These are phyloP conservation scores for Rosa multiflora DNA, from an alignment of 306 rosid species.

Conservation along the genomic window DNA sequence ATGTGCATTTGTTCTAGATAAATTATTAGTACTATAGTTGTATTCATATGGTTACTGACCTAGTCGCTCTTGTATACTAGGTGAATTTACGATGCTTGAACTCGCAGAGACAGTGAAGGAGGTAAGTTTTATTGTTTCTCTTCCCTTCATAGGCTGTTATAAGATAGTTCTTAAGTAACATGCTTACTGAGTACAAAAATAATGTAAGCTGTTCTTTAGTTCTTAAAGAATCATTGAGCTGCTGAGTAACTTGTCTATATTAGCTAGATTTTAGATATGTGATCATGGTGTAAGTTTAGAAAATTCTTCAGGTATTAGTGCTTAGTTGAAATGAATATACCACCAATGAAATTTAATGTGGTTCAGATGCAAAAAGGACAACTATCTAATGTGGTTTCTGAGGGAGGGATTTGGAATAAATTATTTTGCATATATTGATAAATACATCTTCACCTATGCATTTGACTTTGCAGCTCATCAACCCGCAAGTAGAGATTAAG, in stretches of 20 bases:
- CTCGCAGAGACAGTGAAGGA: conserved; percentile 91
- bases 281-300: not conserved
- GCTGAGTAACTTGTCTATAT: not conserved
- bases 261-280: not conserved
- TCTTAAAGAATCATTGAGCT: not conserved
- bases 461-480: conserved; percentile 58
- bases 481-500: conserved; percentile 64
- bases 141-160: not conserved
- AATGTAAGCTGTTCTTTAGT: not conserved
- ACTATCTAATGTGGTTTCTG: not conserved
- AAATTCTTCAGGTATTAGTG: not conserved
- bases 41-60: not conserved
- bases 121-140: conserved; percentile 46
- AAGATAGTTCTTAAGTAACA: not conserved
- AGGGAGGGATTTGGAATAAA: not conserved
- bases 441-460: not conserved
- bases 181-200: not conserved
- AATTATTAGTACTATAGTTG: not conserved
- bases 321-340: not conserved
- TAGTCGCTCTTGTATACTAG: conserved; percentile 28
- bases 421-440: not conserved
- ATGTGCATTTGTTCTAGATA: not conserved
- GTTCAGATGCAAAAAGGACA: not conserved
- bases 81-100: conserved; percentile 86
- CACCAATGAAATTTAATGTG: not conserved